phyloP scores from a whole-genome alignment of 2,329 filamentous ascomycete genomes.

The Malbranchea cinnamomea region DNA sequence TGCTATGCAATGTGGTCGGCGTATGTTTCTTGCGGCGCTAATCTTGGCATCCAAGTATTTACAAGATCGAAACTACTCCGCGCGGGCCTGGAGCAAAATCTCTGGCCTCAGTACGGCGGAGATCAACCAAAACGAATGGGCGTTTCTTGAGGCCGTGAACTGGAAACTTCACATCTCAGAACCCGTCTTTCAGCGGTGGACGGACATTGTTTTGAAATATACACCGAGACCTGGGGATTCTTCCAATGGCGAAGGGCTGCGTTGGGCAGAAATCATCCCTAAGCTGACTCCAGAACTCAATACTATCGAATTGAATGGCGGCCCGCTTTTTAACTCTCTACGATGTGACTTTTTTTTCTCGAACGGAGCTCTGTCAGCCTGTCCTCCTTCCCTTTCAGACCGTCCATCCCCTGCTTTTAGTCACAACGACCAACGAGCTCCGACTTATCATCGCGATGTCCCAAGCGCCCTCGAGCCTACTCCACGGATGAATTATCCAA shows the following conservation, averaged over 20 bases:
- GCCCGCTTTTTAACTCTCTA: constrained; percentile 12
- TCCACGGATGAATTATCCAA: constrained; percentile 2
- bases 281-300: constrained; percentile 43
- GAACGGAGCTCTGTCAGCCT: constrained; percentile 15
- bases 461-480: too few species aligned
- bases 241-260: constrained; percentile 20
- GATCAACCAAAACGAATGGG: constrained; percentile 94
- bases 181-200: constrained; percentile 80
- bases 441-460: constrained; percentile 12
- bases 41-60: constrained; percentile 96
- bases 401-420: constrained; percentile 16
- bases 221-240: constrained; percentile 44
- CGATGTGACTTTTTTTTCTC: constrained; percentile 13
- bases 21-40: constrained; percentile 90
- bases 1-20: constrained; percentile 83
- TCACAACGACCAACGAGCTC: constrained; percentile 12
- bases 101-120: constrained; percentile 85
- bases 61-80: constrained; percentile 95
- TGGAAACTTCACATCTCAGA: constrained; percentile 94
- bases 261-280: constrained; percentile 36
- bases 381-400: constrained; percentile 7
- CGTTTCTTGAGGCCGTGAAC: constrained; percentile 75
- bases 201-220: constrained; percentile 75
- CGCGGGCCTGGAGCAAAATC: constrained; percentile 97
- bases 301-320: constrained; percentile 26